Evolutionary conservation across 169 alveolate genomes (phyloP).

Genomic region (Babesia caballi): DNA sequence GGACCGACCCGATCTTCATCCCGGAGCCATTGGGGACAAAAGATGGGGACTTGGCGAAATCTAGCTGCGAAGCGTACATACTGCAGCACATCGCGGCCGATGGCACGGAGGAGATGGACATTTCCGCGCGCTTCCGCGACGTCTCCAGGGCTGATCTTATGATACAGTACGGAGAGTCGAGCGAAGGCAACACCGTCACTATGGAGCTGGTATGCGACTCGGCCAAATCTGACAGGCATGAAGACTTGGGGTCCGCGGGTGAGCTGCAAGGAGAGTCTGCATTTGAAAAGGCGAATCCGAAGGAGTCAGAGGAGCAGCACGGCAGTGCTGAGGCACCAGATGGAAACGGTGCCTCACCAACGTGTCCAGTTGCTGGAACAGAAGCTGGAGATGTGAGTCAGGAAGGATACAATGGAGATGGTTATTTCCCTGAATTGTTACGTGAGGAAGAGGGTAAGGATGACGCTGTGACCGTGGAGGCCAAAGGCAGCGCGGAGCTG

Average conservation of each 20-base stretch:
- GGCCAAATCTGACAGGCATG: background rate
- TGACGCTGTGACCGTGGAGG: no score
- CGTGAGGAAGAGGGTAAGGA: no score
- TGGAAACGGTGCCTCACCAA: no score
- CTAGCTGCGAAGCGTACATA: slow-evolving; percentile 1
- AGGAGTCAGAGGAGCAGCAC: no score
- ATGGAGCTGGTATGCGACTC: slow-evolving; percentile 7
- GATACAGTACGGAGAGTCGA: background rate
- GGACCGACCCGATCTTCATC: slow-evolving; percentile 1
- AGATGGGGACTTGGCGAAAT: background rate
- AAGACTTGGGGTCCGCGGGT: background rate
- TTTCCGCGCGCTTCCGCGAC: background rate
- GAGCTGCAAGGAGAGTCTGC: no score
- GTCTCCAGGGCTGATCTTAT: background rate
- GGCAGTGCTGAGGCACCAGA: no score
- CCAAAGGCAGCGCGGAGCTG: no score
- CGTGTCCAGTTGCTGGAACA: no score
- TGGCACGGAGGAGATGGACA: background rate
- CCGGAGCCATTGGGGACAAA: slow-evolving; percentile 7
- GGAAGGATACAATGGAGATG: no score
- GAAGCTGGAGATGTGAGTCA: no score
- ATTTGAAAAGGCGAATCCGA: no score
- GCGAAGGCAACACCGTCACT: background rate
- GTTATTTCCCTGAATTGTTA: no score
- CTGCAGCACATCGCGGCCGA: background rate